A percentile compares a stretch with the other conserved stretches of the same genome.
phyloP scores from a whole-genome alignment of 2,329 filamentous ascomycete genomes.

The Colletotrichum sp. region DNA sequence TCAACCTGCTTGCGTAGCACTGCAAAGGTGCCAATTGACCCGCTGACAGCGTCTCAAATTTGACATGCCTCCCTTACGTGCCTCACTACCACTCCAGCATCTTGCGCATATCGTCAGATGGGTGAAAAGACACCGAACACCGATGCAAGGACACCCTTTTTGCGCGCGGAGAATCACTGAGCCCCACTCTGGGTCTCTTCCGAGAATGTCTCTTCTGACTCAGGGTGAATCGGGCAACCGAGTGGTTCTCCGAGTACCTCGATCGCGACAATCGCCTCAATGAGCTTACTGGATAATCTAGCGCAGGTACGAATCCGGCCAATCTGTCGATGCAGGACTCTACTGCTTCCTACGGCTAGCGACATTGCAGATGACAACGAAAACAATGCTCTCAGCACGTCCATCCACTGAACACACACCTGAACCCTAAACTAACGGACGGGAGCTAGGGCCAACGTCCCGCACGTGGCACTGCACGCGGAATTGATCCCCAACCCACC shows the following conservation, averaged over 20 bases:
- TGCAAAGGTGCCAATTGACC: not conserved
- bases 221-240: not conserved
- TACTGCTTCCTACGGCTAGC: not conserved
- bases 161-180: not conserved
- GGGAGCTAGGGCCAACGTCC: not conserved
- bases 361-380: not conserved
- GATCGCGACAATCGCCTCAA: not conserved
- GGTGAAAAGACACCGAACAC: not conserved
- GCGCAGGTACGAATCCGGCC: not conserved
- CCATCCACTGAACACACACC: slow-evolving; percentile 1
- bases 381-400: not conserved
- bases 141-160: not conserved
- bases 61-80: not conserved
- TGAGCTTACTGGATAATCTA: not conserved
- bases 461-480: not conserved
- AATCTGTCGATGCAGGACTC: not conserved
- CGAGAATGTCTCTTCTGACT: not conserved
- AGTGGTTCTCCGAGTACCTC: too few relatives aligned
- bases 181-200: not conserved
- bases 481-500: not conserved
- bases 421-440: not conserved
- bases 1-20: not conserved
- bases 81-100: not conserved
- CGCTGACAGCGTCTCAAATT: not conserved
- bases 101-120: not conserved